Evolutionary conservation across 176 grass and related monocot species (phyloP).

Genomic region (Phyllostachys edulis): DNA sequence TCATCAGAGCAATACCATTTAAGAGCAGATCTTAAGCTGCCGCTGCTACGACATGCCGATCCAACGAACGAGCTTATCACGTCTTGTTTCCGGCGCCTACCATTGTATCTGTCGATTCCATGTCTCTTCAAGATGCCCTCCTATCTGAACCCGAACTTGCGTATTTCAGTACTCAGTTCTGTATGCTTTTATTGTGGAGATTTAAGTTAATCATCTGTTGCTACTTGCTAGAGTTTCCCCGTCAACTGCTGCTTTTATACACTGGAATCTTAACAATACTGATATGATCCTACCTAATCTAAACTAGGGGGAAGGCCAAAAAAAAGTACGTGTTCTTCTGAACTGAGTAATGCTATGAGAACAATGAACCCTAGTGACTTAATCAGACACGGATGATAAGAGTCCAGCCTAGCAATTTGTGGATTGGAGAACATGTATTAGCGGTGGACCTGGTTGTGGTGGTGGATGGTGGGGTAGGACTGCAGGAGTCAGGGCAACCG

Average conservation of each 20-base stretch:
- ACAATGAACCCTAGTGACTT: background rate
- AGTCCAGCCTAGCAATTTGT: background rate
- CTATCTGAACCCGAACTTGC: slow-evolving; percentile 24
- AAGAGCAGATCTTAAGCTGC: slow-evolving; percentile 75
- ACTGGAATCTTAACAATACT: background rate
- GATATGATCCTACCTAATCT: background rate
- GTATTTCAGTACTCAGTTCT: slow-evolving; percentile 20
- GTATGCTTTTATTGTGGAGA: slow-evolving; percentile 29
- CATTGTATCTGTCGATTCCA: slow-evolving; percentile 13
- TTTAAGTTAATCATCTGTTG: slow-evolving; percentile 35
- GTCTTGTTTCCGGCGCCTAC: slow-evolving; percentile 15
- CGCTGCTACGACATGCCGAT: background rate
- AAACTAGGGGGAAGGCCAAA: no score
- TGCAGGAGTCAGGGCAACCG: background rate
- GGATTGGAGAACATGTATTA: background rate
- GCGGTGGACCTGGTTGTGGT: slow-evolving; percentile 12
- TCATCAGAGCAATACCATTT: slow-evolving; percentile 97
- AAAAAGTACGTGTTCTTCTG: background rate
- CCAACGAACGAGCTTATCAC: slow-evolving; percentile 5
- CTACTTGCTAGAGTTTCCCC: background rate
- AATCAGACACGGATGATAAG: background rate
- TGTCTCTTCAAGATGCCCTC: slow-evolving; percentile 19
- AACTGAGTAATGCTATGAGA: background rate
- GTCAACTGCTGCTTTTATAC: background rate
- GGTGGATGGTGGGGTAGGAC: background rate